Evolutionary conservation across 2,329 filamentous ascomycete genomes (phyloP).

Genomic region (Colletotrichum noveboracense): DNA sequence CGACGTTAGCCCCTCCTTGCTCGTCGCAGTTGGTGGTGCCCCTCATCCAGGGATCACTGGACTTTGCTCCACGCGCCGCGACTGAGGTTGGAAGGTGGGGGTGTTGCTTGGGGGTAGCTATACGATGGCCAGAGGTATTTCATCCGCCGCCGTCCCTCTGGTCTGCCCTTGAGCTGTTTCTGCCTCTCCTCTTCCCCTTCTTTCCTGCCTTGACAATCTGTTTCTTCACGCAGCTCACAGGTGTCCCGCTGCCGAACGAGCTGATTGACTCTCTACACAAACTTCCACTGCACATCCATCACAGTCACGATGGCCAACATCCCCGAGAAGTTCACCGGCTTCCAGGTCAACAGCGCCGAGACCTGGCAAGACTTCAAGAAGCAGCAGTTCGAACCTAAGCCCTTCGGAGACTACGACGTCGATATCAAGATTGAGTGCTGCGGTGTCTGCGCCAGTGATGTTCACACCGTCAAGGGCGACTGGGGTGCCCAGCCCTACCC

Average conservation of each 20-base stretch:
- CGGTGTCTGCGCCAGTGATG: constrained; percentile 76
- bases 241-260: not conserved
- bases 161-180: not conserved
- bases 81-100: constrained; percentile 14
- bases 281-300: not conserved
- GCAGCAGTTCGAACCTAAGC: constrained; percentile 81
- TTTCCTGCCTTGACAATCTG: constrained; percentile 1
- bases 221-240: not conserved
- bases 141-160: constrained; percentile 11
- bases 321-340: constrained; percentile 65
- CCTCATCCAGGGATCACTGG: constrained; percentile 14
- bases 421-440: constrained; percentile 87
- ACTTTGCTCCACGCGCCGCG: not conserved
- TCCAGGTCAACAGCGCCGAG: constrained; percentile 61
- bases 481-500: constrained; percentile 70
- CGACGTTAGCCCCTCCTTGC: constrained; percentile 16
- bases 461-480: constrained; percentile 73
- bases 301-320: constrained; percentile 49
- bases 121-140: constrained; percentile 20
- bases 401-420: constrained; percentile 85
- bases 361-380: constrained; percentile 68
- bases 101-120: not conserved
- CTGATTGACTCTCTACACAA: not conserved
- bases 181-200: not conserved
- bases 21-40: constrained; percentile 4